Conservation (phyloP, 202 grass and related monocot species). For the Setaria italica region DNA sequence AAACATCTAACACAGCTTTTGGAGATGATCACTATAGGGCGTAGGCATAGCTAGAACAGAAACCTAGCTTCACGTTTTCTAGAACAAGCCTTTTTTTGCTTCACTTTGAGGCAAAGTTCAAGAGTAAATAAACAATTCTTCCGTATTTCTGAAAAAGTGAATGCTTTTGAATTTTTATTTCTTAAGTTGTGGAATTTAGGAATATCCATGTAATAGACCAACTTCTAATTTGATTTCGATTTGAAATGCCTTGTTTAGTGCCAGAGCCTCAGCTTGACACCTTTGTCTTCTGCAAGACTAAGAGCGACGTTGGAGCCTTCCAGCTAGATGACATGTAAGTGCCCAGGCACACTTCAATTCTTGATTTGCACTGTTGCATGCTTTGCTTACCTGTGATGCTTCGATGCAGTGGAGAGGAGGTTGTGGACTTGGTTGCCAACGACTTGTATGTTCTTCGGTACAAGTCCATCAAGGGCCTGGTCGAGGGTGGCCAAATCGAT, state of each 20-base stretch:
- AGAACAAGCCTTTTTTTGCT: not conserved
- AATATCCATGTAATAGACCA: not conserved
- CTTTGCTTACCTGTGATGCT: constrained; percentile 21
- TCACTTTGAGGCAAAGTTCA: constrained; percentile 19
- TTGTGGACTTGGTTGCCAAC: constrained; percentile 86
- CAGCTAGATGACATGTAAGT: constrained; percentile 94
- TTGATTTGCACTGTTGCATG: not conserved
- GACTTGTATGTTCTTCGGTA: constrained; percentile 96
- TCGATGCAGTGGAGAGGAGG: constrained; percentile 76
- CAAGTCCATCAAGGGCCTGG: constrained; percentile 85
- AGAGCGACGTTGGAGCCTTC: constrained; percentile 84
- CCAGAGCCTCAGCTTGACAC: constrained; percentile 79
- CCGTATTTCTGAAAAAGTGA: not conserved
- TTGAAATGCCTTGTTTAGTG: constrained; percentile 54
- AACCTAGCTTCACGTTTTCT: constrained; percentile 20
- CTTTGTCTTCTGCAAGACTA: constrained; percentile 92
- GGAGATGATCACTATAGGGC: not conserved
- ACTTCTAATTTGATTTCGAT: not conserved
- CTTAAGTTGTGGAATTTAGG: not conserved
- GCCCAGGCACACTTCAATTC: constrained; percentile 1
- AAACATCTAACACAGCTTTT: not conserved
- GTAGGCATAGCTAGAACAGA: not conserved
- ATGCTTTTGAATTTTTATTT: not conserved
- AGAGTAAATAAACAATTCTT: constrained; percentile 5
- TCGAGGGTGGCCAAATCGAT: constrained; percentile 62